Evolutionary conservation across 768 basidiomycete species (phyloP).

Genomic region (Trametes meyenii): DNA sequence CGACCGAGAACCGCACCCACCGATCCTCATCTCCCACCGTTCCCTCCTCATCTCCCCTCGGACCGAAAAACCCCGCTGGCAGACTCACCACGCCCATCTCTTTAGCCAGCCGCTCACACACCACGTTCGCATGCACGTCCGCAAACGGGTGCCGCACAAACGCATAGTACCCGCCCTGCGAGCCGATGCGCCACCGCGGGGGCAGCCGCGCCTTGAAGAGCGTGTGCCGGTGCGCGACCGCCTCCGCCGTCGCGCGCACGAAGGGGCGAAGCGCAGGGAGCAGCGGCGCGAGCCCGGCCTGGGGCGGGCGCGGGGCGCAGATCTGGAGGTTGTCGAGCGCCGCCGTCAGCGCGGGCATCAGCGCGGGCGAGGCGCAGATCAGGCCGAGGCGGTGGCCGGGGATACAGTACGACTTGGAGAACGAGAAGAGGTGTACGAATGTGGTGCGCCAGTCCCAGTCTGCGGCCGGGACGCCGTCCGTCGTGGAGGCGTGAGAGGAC

Average conservation of each 20-base stretch:
- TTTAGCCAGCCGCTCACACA: constrained; percentile 60
- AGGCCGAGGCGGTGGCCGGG: constrained; percentile 83
- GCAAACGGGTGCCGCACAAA: constrained; percentile 72
- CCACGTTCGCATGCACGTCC: constrained; percentile 48
- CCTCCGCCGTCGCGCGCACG: constrained; percentile 51
- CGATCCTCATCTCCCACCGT: constrained; percentile 46
- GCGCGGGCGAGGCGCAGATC: constrained; percentile 59
- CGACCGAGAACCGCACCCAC: constrained; percentile 82
- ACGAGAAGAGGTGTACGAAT: constrained; percentile 74
- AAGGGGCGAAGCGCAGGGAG: constrained; percentile 55
- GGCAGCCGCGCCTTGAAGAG: constrained; percentile 58
- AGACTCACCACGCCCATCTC: constrained; percentile 67
- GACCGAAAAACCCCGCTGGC: constrained; percentile 64
- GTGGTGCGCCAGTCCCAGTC: constrained; percentile 57
- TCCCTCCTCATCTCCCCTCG: constrained; percentile 30
- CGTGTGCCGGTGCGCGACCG: constrained; percentile 53
- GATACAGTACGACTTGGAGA: constrained; percentile 80
- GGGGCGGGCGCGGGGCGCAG: constrained; percentile 74
- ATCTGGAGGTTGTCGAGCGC: constrained; percentile 82
- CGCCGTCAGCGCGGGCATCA: constrained; percentile 56
- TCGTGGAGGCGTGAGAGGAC: background rate
- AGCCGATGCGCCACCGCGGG: constrained; percentile 59
- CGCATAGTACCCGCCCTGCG: constrained; percentile 76
- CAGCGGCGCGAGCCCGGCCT: constrained; percentile 62
- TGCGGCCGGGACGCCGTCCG: background rate